Conservation (phyloP, 371 early-diverging fungal genomes). For the Rhizopus stolonifer region DNA sequence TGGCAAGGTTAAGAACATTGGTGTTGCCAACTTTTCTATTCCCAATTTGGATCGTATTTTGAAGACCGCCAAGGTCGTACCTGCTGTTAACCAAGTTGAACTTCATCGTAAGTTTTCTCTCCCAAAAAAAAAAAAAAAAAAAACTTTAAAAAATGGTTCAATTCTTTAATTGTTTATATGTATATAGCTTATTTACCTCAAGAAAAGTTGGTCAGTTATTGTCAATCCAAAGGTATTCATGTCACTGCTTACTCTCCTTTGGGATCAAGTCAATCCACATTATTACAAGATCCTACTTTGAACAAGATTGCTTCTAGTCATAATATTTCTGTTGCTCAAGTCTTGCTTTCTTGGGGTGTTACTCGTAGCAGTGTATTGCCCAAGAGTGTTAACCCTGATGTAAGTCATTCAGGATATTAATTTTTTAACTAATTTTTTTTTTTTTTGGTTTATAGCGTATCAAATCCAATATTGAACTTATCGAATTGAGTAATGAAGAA, state of each 20-base stretch:
- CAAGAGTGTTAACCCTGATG: constrained; percentile 50
- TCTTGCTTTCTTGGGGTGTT: constrained; percentile 76
- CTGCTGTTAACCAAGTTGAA: constrained; percentile 72
- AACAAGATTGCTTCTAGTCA: constrained; percentile 62
- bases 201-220: constrained; percentile 56
- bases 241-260: constrained; percentile 76
- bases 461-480: constrained; percentile 38
- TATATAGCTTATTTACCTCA: constrained; percentile 77
- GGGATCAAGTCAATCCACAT: constrained; percentile 49
- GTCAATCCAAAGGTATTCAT: constrained; percentile 54
- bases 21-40: constrained; percentile 65
- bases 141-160: too few species aligned
- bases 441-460: constrained; percentile 34
- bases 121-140: constrained; percentile 5
- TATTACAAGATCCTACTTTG: constrained; percentile 49
- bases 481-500: constrained; percentile 43
- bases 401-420: constrained; percentile 16
- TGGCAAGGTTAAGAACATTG: constrained; percentile 67
- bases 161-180: too few species aligned
- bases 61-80: constrained; percentile 55
- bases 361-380: constrained; percentile 59
- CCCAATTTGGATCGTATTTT: constrained; percentile 52
- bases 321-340: constrained; percentile 69
- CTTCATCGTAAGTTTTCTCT: constrained; percentile 66
- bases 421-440: background rate